These are phyloP conservation scores for Retiboletus flavoniger DNA, from an alignment of 1,284 basidiomycete species.

Conservation along the genomic window DNA sequence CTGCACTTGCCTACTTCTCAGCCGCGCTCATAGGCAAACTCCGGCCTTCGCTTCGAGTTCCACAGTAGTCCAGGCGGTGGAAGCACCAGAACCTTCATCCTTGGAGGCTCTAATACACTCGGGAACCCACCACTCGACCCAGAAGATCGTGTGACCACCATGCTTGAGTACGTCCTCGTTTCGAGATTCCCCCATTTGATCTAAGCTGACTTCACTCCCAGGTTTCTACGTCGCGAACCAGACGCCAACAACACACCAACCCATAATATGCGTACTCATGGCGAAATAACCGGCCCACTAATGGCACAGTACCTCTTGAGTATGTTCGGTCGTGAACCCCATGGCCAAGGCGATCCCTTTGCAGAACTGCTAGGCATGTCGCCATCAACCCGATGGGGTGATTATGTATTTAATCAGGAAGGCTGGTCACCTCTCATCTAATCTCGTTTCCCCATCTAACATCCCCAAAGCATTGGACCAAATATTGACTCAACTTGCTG, in stretches of 20 bases:
- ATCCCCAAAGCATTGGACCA: slow-evolving; percentile 62
- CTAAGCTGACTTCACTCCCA: slow-evolving; percentile 18
- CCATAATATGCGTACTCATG: slow-evolving; percentile 26
- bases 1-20: slow-evolving; percentile 1
- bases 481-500: slow-evolving; percentile 76
- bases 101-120: slow-evolving; percentile 42
- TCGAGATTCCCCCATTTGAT: neutral
- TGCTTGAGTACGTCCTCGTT: slow-evolving; percentile 45
- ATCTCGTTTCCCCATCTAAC: slow-evolving; percentile 8
- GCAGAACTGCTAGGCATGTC: slow-evolving; percentile 37
- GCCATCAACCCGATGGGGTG: slow-evolving; percentile 57
- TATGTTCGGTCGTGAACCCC: slow-evolving; percentile 48
- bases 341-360: slow-evolving; percentile 40
- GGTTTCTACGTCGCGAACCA: slow-evolving; percentile 37
- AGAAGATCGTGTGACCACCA: slow-evolving; percentile 37
- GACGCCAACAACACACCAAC: slow-evolving; percentile 21
- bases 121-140: slow-evolving; percentile 17
- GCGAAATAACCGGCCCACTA: slow-evolving; percentile 54
- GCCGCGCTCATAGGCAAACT: slow-evolving; percentile 5
- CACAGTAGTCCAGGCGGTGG: slow-evolving; percentile 37
- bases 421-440: slow-evolving; percentile 40
- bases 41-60: slow-evolving; percentile 41
- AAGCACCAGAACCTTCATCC: slow-evolving; percentile 41
- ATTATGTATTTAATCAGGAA: slow-evolving; percentile 83
- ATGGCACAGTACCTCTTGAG: slow-evolving; percentile 73